Conservation (phyloP, 768 basidiomycete species). For the Fibroporia radiculosa region DNA sequence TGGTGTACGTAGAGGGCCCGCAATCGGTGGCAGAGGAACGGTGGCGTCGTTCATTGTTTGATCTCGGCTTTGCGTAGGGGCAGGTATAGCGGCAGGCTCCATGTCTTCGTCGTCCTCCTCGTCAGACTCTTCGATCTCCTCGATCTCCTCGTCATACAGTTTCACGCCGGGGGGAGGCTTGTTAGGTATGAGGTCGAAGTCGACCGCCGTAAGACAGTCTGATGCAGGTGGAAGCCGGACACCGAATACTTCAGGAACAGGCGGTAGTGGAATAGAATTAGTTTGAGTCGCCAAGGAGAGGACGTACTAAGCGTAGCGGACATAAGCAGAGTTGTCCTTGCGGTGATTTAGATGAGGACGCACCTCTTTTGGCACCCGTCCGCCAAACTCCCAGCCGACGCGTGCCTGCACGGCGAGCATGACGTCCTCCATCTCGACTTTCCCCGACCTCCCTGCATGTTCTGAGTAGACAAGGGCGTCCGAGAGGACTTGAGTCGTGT, state of each 20-base stretch:
- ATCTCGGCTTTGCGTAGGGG: conserved; percentile 14
- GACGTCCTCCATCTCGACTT: conserved; percentile 79
- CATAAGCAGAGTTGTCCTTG: neutral
- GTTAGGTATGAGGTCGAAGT: conserved; percentile 84
- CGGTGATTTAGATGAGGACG: conserved; percentile 10
- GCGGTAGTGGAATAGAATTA: conserved; percentile 70
- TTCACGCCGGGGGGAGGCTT: conserved; percentile 73
- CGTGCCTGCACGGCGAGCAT: conserved; percentile 78
- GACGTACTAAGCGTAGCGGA: conserved; percentile 44
- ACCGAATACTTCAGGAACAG: conserved; percentile 85
- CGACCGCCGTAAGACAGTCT: conserved; percentile 73
- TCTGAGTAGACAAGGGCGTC: conserved; percentile 86
- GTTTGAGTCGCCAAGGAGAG: conserved; percentile 78
- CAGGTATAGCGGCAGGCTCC: conserved; percentile 53
- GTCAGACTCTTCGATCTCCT: conserved; percentile 74
- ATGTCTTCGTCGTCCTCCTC: conserved; percentile 62
- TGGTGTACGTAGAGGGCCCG: conserved; percentile 53
- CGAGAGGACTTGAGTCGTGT: conserved; percentile 74
- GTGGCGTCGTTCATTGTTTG: conserved; percentile 14
- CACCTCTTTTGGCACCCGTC: conserved; percentile 85
- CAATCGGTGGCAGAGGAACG: conserved; percentile 19
- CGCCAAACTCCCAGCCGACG: conserved; percentile 90
- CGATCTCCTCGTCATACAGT: conserved; percentile 73
- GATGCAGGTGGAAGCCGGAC: conserved; percentile 61
- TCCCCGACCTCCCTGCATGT: conserved; percentile 71